Evolutionary conservation across 2,329 filamentous ascomycete species (phyloP).

Genomic region (Colletotrichum sp.): DNA sequence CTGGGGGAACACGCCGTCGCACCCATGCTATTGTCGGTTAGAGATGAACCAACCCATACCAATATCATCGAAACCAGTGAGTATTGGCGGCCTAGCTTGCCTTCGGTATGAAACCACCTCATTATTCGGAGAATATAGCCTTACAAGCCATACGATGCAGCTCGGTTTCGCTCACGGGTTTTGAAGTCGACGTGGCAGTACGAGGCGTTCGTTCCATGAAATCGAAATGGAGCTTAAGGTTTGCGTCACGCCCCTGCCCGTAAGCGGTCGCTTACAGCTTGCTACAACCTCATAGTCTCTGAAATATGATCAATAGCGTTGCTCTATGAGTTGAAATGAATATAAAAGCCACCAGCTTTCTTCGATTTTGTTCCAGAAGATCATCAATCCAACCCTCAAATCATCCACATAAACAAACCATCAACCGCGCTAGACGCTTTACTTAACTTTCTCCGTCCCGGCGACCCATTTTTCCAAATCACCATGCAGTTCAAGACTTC

Average conservation of each 20-base stretch:
- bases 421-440: neutral
- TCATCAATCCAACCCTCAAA: neutral
- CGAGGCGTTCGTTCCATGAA: neutral
- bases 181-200: neutral
- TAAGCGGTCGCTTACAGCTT: neutral
- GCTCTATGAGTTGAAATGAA: fast-evolving
- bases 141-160: neutral
- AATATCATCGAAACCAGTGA: neutral
- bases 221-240: neutral
- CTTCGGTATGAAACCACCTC: neutral
- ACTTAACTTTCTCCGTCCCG: neutral
- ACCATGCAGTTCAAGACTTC: neutral
- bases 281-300: neutral
- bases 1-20: neutral
- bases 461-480: neutral
- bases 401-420: neutral
- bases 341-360: neutral
- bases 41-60: neutral
- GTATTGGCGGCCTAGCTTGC: neutral
- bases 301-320: neutral
- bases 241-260: neutral
- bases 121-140: neutral
- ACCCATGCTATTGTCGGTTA: neutral
- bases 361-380: neutral
- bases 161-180: neutral